Evolutionary conservation across 1,284 basidiomycete genomes (phyloP), one percentile per base, ranked within the genome.

Genomic region (Rhodotorula sp.): DNA sequence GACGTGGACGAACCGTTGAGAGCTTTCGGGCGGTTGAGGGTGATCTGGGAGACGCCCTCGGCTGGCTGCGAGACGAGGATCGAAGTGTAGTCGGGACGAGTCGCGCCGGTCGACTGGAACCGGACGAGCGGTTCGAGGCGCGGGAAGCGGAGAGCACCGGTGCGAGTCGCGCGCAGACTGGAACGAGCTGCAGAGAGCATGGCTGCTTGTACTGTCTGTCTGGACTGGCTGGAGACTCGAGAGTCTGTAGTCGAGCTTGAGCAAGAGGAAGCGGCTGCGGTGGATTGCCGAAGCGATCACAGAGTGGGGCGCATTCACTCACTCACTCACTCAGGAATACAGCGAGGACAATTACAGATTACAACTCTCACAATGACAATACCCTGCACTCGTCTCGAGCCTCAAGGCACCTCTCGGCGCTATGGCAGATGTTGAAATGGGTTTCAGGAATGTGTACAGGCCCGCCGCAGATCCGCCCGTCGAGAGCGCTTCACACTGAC

Each of bases 1-100:
- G 29, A 29, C 29, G 29, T 29, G 7, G 21, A 52, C 73, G 46
- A 5, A 71, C 71, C 71, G 81, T 99, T 98, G 78, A 98, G 86
- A 34, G 93, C 93, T 80, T 97, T 97, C 63, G 97, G 96, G 68
- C 96, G 87, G 85, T 99, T 97, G 79, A 99, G 87, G 21, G 91
- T 93, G 81, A 99, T 88, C 77, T 97, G 89, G 15, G 88, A 86
- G 64, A 99, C 93, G 64, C 87, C 87, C 34, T 88, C 86, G 69
- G 88, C 86, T 12, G 73, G 74, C 5, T 64, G 62, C 8, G 90
- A 88, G 49, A 90, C 86, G 71, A 93, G 84, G 81, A 95, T 91
- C 82, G 89, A 86, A 76, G 88, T 85, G 83, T 91, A 91, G 49
- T 84, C 82, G 23, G 78, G 79, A 18, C 85, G 85, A 54, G 85